Base-by-base conservation (phyloP, 768 basidiomycete species). In the Mrakia blollopis region DNA sequence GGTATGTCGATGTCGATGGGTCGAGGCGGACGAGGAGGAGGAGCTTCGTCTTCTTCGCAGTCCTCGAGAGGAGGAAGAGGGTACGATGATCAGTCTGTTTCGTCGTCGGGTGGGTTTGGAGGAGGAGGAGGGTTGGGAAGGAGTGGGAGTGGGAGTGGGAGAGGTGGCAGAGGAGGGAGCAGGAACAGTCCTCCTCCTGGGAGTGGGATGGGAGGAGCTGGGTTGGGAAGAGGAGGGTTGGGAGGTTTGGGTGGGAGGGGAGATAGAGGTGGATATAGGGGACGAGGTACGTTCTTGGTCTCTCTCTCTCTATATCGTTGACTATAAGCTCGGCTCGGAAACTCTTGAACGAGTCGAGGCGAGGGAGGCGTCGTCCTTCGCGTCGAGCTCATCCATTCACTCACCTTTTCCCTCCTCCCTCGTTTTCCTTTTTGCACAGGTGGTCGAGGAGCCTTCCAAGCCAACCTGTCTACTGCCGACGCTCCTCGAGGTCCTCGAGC, bases 391-490 rank as follows among this genome's bases (percentile, higher is more conserved):
- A 21, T 21, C 13, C 18, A 25, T 21, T 25, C 18, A 25, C 50
- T 50, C 23, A 5, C 44, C 11, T 30, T 6, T 23, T 28, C 11
- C 9, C 8, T 25, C n/a, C 35, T 25, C 18, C 44, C 3, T 30
- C 25, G 30, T 68, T 37, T n/a, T 76, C 77, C 5, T 52, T 75
- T 54, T 39, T 75, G 44, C 6, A 72, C 73, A 70, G 80, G 76
- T 25, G 80, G 78, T 14, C 79, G 80, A 74, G 79, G 80, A 57
- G 79, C 79, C 1, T 63, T 63, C 10, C 78, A 75, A 21, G 79
- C 79, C 79, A 77, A 50, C 52, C 30, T 52, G 7, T 54, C 74
- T 50, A 61, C 71, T 1, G 71, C 62, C 52, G 76, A 77, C 52
- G 76, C 76, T 5, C 76, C 76, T 41, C 76, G 76, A 28, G 76